Conservation (phyloP, 495 filamentous ascomycete species). For the Penicillium robsamsonii region DNA sequence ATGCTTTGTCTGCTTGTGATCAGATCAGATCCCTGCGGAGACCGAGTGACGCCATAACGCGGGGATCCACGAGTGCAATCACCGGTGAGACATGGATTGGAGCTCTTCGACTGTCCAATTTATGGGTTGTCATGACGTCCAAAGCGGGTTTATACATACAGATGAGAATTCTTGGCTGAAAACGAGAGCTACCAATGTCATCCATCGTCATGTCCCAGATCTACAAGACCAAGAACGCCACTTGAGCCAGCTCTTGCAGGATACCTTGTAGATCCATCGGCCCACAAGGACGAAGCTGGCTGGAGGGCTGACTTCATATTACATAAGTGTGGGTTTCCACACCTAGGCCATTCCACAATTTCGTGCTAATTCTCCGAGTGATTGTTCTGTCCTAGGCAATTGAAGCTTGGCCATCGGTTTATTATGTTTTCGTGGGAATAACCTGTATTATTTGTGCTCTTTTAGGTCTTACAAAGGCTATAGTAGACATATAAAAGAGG, state of each 20-base stretch:
- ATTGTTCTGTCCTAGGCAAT: not conserved
- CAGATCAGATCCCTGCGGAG: not conserved
- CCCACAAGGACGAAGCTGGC: too few species aligned
- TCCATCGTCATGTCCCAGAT: constrained; percentile 22
- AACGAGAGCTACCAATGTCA: constrained; percentile 17
- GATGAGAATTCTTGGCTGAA: not conserved
- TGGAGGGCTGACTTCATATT: not conserved
- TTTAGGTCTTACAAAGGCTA: not conserved
- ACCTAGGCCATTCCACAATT: not conserved
- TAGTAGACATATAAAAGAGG: not conserved
- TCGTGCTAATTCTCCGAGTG: not conserved
- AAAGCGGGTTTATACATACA: constrained; percentile 1
- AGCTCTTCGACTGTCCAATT: not conserved
- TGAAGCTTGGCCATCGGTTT: not conserved
- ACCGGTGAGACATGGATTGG: constrained; percentile 3
- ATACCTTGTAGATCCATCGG: not conserved
- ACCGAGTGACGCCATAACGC: constrained; percentile 25
- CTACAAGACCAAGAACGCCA: constrained; percentile 7
- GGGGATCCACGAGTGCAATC: constrained; percentile 5
- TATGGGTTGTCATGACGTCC: constrained; percentile 25
- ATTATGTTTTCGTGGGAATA: too few species aligned
- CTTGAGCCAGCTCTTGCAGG: constrained; percentile 8
- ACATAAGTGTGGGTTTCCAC: not conserved
- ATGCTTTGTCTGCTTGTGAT: not conserved
- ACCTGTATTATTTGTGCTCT: not conserved